These are phyloP conservation scores for Leptographium wingfieldii DNA, from an alignment of 2,329 filamentous ascomycete genomes.

Conservation along the genomic window DNA sequence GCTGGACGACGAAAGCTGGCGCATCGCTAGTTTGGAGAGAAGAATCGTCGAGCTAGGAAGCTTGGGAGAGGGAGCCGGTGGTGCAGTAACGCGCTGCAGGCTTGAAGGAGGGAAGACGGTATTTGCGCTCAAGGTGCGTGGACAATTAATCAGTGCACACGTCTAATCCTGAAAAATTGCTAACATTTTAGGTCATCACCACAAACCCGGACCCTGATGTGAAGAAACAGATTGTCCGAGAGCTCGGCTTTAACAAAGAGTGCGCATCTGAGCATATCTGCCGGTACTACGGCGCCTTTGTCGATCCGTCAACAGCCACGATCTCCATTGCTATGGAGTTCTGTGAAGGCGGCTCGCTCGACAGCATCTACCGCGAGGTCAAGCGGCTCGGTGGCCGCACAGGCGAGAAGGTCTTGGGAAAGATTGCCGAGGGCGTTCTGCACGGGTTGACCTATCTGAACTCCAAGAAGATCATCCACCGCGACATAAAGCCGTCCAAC, in stretches of 20 bases:
- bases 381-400: slow-evolving; percentile 90
- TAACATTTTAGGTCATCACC: slow-evolving; percentile 65
- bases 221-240: slow-evolving; percentile 95
- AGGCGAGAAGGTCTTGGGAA: slow-evolving; percentile 92
- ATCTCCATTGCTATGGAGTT: slow-evolving; percentile 99
- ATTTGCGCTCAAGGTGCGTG: slow-evolving; percentile 81
- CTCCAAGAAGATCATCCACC: slow-evolving; percentile 91
- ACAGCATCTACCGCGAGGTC: slow-evolving; percentile 95
- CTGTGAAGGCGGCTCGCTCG: slow-evolving; percentile 89
- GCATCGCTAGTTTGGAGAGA: slow-evolving; percentile 78
- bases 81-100: slow-evolving; percentile 83
- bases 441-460: slow-evolving; percentile 92
- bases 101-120: slow-evolving; percentile 86
- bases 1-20: slow-evolving; percentile 89
- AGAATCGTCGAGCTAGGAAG: slow-evolving; percentile 81
- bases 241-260: slow-evolving; percentile 95
- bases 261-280: slow-evolving; percentile 95
- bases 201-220: slow-evolving; percentile 96
- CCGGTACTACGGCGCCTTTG: slow-evolving; percentile 92
- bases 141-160: not conserved
- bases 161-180: not conserved
- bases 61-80: slow-evolving; percentile 87
- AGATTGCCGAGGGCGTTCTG: slow-evolving; percentile 89
- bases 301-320: slow-evolving; percentile 88
- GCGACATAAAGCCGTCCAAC: slow-evolving; percentile 97